Evolutionary conservation across 2,329 filamentous ascomycete species (phyloP).

Genomic region (Aspergillus spinulosporus): DNA sequence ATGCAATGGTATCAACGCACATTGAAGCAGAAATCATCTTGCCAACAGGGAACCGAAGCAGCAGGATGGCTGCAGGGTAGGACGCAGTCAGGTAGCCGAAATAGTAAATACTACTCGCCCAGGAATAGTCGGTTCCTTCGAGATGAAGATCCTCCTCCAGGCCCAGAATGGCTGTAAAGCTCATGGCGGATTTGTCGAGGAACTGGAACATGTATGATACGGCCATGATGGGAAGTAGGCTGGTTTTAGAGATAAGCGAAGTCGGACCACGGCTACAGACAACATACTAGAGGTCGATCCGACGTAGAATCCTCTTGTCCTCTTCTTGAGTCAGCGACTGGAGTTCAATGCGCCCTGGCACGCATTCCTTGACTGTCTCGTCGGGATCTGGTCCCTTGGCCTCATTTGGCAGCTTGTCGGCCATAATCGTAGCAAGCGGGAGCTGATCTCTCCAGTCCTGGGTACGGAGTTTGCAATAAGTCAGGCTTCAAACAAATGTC

Average conservation of each 20-base stretch:
- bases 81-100: conserved; percentile 35
- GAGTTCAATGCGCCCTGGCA: background rate
- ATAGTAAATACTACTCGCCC: conserved; percentile 28
- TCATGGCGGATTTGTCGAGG: conserved; percentile 4
- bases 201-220: conserved; percentile 9
- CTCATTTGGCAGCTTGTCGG: background rate
- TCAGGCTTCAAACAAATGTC: too few species aligned
- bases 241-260: background rate
- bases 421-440: background rate
- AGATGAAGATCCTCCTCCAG: conserved; percentile 33
- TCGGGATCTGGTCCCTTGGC: background rate
- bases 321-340: background rate
- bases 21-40: conserved; percentile 27
- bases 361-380: background rate
- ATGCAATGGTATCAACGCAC: too few species aligned
- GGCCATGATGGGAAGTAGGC: background rate
- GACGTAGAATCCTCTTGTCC: background rate
- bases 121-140: conserved; percentile 26
- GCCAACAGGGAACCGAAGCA: conserved; percentile 39
- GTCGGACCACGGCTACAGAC: background rate
- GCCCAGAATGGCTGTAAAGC: background rate
- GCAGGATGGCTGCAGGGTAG: conserved; percentile 37
- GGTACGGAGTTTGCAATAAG: too few species aligned
- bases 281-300: conserved; percentile 2
- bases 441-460: too few species aligned